phyloP scores from a whole-genome alignment of 768 basidiomycete genomes.

The Cystobasidium ongulense region DNA sequence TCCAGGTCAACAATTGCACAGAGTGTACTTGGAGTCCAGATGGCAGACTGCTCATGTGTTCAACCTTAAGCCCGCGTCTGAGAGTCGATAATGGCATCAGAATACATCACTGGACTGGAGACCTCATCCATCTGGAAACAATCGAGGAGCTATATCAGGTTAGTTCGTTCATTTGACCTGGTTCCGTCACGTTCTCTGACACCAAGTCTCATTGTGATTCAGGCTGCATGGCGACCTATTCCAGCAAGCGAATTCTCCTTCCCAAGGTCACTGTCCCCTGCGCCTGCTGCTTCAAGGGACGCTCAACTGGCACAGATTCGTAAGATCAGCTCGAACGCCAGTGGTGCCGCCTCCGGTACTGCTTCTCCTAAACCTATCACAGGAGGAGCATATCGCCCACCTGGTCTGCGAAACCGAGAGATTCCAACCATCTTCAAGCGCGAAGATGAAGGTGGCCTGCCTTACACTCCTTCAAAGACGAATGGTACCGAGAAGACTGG shows the following conservation, averaged over 20 bases:
- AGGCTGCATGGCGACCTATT: slow-evolving; percentile 67
- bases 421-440: slow-evolving; percentile 84
- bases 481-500: slow-evolving; percentile 48
- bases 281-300: slow-evolving; percentile 60
- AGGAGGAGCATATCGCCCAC: slow-evolving; percentile 78
- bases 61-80: slow-evolving; percentile 86
- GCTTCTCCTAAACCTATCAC: slow-evolving; percentile 55
- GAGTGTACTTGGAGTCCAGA: slow-evolving; percentile 93
- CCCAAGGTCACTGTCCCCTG: slow-evolving; percentile 55
- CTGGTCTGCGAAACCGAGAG: slow-evolving; percentile 78
- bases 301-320: slow-evolving; percentile 43
- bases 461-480: slow-evolving; percentile 50
- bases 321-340: slow-evolving; percentile 51
- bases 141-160: slow-evolving; percentile 83
- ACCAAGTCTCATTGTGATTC: background rate
- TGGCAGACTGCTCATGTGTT: slow-evolving; percentile 84
- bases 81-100: slow-evolving; percentile 97
- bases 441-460: slow-evolving; percentile 74
- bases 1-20: slow-evolving; percentile 87
- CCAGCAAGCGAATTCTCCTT: slow-evolving; percentile 63
- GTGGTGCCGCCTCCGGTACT: slow-evolving; percentile 30
- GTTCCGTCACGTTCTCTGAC: background rate
- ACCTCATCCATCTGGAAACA: slow-evolving; percentile 71
- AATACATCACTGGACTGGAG: slow-evolving; percentile 85
- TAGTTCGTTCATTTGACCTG: slow-evolving; percentile 15